Evolutionary conservation across 2,329 filamentous ascomycete species (phyloP).

Genomic region (Pleoardoris graminearum): DNA sequence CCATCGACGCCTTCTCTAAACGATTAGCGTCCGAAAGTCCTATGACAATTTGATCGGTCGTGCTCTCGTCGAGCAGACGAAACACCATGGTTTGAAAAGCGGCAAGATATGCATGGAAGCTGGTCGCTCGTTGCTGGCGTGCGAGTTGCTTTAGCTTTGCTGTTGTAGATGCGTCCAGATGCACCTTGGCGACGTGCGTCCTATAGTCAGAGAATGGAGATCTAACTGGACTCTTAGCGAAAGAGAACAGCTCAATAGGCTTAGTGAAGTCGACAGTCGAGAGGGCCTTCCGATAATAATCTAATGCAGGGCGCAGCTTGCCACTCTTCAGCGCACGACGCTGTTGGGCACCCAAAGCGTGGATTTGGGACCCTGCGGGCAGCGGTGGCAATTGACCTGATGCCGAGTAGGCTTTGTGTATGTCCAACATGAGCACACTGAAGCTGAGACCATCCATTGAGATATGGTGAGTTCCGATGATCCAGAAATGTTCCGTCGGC

Average conservation of each 20-base stretch:
- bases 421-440: slow-evolving; percentile 49
- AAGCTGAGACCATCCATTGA: slow-evolving; percentile 55
- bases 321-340: slow-evolving; percentile 7
- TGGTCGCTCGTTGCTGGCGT: not conserved
- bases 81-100: slow-evolving; percentile 34
- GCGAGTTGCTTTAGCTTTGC: not conserved
- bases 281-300: slow-evolving; percentile 8
- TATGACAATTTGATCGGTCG: slow-evolving; percentile 49
- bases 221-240: slow-evolving; percentile 5
- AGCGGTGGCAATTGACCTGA: slow-evolving; percentile 23
- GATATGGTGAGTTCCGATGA: slow-evolving; percentile 56
- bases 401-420: slow-evolving; percentile 49
- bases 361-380: slow-evolving; percentile 9
- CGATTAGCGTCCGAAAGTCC: slow-evolving; percentile 55
- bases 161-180: not conserved
- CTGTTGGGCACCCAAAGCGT: slow-evolving; percentile 6
- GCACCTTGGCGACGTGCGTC: not conserved
- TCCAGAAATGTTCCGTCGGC: slow-evolving; percentile 42
- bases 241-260: slow-evolving; percentile 29
- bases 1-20: slow-evolving; percentile 31
- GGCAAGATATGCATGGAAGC: slow-evolving; percentile 43
- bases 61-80: slow-evolving; percentile 25
- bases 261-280: slow-evolving; percentile 6
- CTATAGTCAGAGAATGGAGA: slow-evolving; percentile 5
- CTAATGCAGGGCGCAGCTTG: slow-evolving; percentile 5